phyloP scores from a whole-genome alignment of 2,329 filamentous ascomycete species.

The Camillea tinctor region DNA sequence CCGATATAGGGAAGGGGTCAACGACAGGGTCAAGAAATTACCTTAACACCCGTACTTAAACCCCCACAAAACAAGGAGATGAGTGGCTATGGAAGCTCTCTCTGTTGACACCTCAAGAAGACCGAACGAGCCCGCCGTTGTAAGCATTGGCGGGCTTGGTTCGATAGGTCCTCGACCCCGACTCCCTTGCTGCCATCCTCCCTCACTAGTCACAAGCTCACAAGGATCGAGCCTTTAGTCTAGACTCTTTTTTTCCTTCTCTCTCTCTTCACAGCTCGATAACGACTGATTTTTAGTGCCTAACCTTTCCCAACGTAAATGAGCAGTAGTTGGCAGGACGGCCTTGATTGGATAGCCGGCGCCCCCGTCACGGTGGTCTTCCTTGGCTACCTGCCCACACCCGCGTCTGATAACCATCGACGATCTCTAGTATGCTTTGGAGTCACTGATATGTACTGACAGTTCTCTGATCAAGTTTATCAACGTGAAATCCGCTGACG shows the following conservation, averaged over 20 bases:
- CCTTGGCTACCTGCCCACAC: not conserved
- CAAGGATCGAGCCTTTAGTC: not conserved
- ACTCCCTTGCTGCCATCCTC: not conserved
- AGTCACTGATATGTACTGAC: not conserved
- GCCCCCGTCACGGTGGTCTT: not conserved
- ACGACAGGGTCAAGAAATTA: constrained; percentile 20
- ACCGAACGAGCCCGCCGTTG: not conserved
- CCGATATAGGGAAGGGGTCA: constrained; percentile 20
- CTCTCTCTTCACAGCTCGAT: not conserved
- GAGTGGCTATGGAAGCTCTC: not conserved
- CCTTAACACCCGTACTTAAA: constrained; percentile 19
- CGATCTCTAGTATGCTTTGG: not conserved
- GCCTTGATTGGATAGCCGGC: not conserved
- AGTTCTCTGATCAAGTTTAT: not conserved
- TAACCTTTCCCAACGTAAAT: not conserved
- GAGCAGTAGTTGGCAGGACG: not conserved
- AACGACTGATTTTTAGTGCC: not conserved
- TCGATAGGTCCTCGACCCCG: not conserved
- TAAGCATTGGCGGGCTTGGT: not conserved
- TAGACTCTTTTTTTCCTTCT: not conserved
- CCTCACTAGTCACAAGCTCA: not conserved
- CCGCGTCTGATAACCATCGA: not conserved
- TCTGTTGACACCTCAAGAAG: not conserved
- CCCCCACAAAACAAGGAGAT: constrained; percentile 10
- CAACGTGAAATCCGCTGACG: not conserved